phyloP scores from a whole-genome alignment of 2,329 filamentous ascomycete genomes.

The Fusarium circinatum region DNA sequence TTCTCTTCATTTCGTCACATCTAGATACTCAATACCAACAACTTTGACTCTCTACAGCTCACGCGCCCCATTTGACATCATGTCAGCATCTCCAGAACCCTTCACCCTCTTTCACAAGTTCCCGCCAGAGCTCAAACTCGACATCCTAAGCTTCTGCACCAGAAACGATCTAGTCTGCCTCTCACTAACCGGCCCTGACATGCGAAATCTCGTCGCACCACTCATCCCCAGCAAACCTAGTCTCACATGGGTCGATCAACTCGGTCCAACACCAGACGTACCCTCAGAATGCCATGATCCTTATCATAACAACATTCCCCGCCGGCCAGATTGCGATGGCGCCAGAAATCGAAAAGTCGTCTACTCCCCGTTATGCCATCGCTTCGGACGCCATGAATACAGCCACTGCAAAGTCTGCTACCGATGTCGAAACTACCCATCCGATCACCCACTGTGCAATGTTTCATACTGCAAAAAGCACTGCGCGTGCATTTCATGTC shows the following conservation, averaged over 20 bases:
- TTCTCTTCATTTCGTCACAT: not conserved
- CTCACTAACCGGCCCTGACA: not conserved
- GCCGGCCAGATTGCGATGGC: not conserved
- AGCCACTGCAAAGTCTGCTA: not conserved
- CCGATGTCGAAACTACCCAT: not conserved
- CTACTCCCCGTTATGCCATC: not conserved
- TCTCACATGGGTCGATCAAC: conserved; percentile 7
- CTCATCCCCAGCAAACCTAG: not conserved
- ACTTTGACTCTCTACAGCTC: not conserved
- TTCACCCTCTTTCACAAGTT: conserved; percentile 4
- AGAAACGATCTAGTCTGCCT: conserved; percentile 12
- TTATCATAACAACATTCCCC: fast-evolving
- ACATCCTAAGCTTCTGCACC: not conserved
- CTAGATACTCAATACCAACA: not conserved
- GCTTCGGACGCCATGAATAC: not conserved
- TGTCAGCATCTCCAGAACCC: not conserved
- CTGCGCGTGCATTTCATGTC: conserved; percentile 11
- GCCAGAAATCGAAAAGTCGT: fast-evolving
- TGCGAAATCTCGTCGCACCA: not conserved
- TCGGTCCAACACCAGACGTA: not conserved
- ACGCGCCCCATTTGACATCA: not conserved
- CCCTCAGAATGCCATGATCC: not conserved
- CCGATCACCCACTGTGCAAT: not conserved
- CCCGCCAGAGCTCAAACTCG: conserved; percentile 9
- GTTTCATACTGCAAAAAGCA: conserved; percentile 10